Evolutionary conservation across 176 grass and related monocot genomes (phyloP).

Genomic region (Leersia perrieri): DNA sequence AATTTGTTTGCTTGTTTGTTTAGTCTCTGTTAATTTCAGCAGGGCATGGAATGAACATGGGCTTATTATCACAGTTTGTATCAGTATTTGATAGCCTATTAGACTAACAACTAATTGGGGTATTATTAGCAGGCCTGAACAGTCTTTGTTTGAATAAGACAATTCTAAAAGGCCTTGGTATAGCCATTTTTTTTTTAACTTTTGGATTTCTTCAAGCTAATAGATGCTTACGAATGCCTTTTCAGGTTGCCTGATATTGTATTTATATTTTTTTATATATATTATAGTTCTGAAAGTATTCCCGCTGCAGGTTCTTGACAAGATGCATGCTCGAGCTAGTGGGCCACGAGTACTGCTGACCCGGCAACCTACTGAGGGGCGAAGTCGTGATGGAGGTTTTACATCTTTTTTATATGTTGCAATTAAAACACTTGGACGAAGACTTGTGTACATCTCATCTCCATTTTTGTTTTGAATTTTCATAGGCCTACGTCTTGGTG

Average conservation of each 20-base stretch:
- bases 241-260: no score
- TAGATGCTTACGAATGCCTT: not conserved
- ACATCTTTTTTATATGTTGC: conserved; percentile 21
- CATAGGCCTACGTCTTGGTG: conserved; percentile 83
- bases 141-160: conserved; percentile 7
- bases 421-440: not conserved
- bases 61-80: not conserved
- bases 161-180: not conserved
- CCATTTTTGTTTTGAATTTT: not conserved
- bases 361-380: conserved; percentile 91
- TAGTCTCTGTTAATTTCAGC: not conserved
- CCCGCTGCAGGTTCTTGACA: conserved; percentile 72
- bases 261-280: not conserved
- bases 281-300: conserved; percentile 21
- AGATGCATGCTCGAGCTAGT: conserved; percentile 95
- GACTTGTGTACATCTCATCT: not conserved
- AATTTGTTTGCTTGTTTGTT: no score
- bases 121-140: not conserved
- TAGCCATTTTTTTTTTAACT: not conserved
- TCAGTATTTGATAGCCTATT: no score
- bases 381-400: conserved; percentile 89
- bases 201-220: conserved; percentile 2
- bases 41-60: not conserved
- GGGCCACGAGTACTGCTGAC: conserved; percentile 78
- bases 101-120: no score